A percentile compares a stretch with the other conserved stretches of the same genome.
These are phyloP conservation scores for Geoglossum cookeanum DNA, from an alignment of 2,329 filamentous ascomycete species.

Conservation along the genomic window DNA sequence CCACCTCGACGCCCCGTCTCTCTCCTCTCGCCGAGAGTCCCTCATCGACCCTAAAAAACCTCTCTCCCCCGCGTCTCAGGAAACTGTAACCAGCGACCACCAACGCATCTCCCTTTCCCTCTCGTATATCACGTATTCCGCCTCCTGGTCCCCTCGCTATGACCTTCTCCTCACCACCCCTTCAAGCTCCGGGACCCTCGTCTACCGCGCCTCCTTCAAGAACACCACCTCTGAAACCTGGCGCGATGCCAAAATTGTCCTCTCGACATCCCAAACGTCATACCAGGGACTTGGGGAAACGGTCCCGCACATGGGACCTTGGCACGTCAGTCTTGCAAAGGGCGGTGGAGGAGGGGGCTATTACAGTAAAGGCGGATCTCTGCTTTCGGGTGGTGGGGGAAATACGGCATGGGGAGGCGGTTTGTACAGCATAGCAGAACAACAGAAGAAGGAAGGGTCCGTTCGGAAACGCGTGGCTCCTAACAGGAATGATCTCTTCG, in stretches of 20 bases:
- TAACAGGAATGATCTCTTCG: background rate
- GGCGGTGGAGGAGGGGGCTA: slow-evolving; percentile 7
- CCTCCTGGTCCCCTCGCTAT: slow-evolving; percentile 42
- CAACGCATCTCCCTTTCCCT: slow-evolving; percentile 23
- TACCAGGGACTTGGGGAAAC: slow-evolving; percentile 36
- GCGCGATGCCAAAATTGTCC: slow-evolving; percentile 37
- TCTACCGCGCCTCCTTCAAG: slow-evolving; percentile 42
- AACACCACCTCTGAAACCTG: slow-evolving; percentile 46
- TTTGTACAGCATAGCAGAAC: background rate
- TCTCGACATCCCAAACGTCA: slow-evolving; percentile 44
- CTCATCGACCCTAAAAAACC: background rate
- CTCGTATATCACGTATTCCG: slow-evolving; percentile 39
- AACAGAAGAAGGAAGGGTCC: background rate
- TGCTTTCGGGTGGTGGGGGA: background rate
- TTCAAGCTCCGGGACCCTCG: slow-evolving; percentile 30
- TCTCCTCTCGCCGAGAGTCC: slow-evolving; percentile 4
- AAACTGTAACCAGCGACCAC: background rate
- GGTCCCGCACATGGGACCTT: slow-evolving; percentile 35
- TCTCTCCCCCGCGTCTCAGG: background rate
- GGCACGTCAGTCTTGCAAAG: slow-evolving; percentile 33
- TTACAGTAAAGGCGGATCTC: no score
- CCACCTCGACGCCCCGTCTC: slow-evolving; percentile 18
- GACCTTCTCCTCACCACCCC: slow-evolving; percentile 42
- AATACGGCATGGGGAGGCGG: background rate
- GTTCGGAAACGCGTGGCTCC: no score